A percentile compares a stretch with the other conserved stretches of the same genome.
Evolutionary conservation across 73 alveolate species (phyloP).

Genomic region (Urostyla sp.): DNA sequence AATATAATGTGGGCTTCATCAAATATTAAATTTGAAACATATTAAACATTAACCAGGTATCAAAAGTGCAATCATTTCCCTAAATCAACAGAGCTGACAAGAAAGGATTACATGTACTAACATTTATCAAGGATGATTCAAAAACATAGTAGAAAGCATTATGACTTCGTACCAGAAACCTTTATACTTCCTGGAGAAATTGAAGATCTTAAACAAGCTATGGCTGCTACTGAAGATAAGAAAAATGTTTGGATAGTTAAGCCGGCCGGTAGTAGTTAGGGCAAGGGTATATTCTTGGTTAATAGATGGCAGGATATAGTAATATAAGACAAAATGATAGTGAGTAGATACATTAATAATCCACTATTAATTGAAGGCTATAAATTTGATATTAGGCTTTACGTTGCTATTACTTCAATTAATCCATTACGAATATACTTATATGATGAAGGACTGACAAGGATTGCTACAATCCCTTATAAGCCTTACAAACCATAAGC

Average conservation of each 20-base stretch:
- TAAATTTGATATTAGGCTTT: slow-evolving; percentile 88
- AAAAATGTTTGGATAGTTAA: slow-evolving; percentile 82
- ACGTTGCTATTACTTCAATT: slow-evolving; percentile 84
- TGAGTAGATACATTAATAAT: slow-evolving; percentile 78
- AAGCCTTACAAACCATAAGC: too few species aligned
- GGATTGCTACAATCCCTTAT: slow-evolving; percentile 88
- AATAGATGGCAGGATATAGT: slow-evolving; percentile 71
- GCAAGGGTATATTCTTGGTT: slow-evolving; percentile 87
- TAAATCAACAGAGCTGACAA: slow-evolving; percentile 81
- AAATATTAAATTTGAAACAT: slow-evolving; percentile 54
- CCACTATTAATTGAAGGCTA: slow-evolving; percentile 80
- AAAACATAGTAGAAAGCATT: slow-evolving; percentile 76
- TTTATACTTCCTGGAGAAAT: slow-evolving; percentile 80
- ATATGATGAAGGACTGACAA: slow-evolving; percentile 86
- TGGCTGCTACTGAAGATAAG: slow-evolving; percentile 56
- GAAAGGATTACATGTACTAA: slow-evolving; percentile 87
- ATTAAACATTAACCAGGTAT: slow-evolving; percentile 62
- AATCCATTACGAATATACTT: slow-evolving; percentile 83
- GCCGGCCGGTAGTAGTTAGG: slow-evolving; percentile 86
- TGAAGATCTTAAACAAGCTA: slow-evolving; percentile 59
- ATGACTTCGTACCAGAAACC: slow-evolving; percentile 84
- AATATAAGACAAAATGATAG: slow-evolving; percentile 67
- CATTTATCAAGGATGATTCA: slow-evolving; percentile 78
- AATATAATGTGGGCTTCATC: slow-evolving; percentile 71
- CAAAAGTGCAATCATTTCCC: slow-evolving; percentile 89